Conservation (phyloP, 1,284 basidiomycete genomes). For the Cutaneotrichosporon dermatis region DNA sequence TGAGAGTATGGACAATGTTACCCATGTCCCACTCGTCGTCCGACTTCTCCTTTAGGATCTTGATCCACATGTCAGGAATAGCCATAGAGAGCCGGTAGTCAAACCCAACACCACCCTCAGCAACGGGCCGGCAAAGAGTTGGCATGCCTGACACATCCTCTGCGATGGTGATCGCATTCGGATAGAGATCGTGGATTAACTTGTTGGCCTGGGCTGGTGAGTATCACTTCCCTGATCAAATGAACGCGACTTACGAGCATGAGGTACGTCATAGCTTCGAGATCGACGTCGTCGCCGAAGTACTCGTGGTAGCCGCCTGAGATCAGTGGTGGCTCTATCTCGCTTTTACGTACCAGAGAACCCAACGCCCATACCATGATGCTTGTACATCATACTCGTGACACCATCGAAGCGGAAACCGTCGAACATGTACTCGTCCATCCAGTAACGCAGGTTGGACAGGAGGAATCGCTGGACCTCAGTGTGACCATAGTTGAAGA, state of each 20-base stretch:
- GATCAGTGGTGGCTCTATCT: slow-evolving; percentile 1
- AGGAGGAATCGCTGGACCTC: slow-evolving; percentile 92
- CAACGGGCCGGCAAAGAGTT: slow-evolving; percentile 74
- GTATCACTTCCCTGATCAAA: not conserved
- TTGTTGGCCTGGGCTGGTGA: slow-evolving; percentile 72
- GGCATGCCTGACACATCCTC: slow-evolving; percentile 98
- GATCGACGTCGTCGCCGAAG: slow-evolving; percentile 78
- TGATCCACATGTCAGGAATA: slow-evolving; percentile 99
- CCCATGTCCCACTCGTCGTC: slow-evolving; percentile 88
- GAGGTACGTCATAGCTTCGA: slow-evolving; percentile 87
- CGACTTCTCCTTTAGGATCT: slow-evolving; percentile 84
- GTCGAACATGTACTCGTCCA: slow-evolving; percentile 93
- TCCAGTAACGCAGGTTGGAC: slow-evolving; percentile 90
- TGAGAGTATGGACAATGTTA: slow-evolving; percentile 83
- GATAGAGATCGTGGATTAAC: slow-evolving; percentile 75
- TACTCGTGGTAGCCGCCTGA: slow-evolving; percentile 90
- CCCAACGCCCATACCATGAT: slow-evolving; percentile 95
- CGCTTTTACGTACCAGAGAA: slow-evolving; percentile 62
- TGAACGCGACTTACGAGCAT: slow-evolving; percentile 66
- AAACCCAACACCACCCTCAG: slow-evolving; percentile 87
- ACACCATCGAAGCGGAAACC: slow-evolving; percentile 98
- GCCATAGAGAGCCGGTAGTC: slow-evolving; percentile 98
- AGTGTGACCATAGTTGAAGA: slow-evolving; percentile 94
- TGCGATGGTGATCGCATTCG: slow-evolving; percentile 80
- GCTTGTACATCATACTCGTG: slow-evolving; percentile 97